Base-by-base conservation (phyloP, 2,329 filamentous ascomycete genomes). In the Sporothrix humicola region DNA sequence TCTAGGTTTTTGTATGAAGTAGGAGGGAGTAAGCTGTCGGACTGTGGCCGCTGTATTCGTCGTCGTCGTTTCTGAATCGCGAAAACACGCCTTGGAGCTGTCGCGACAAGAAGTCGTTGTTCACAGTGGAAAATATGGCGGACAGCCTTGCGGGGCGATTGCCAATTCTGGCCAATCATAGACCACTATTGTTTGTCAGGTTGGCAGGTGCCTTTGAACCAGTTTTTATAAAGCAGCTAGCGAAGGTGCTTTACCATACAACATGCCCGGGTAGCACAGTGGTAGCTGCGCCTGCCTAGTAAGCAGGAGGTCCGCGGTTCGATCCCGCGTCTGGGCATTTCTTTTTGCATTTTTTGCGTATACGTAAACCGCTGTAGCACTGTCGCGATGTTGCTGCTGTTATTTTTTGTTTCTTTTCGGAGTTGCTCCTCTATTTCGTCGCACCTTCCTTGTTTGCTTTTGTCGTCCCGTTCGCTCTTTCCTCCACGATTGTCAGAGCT, bases 241-340 rank as follows among this genome's bases (percentile, higher is more conserved):
- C 13, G 5, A 0, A 26, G 1, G 23, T 26, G 15, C 15, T 4
- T 13, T 4, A 48, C 0, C 12, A 69, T 52, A 10, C 37, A 73
- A 72, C 23, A 52, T 63, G 75, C 75, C 75, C 75, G 75, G 73
- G 75, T 76, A 76, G 75, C 75, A 76, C 75, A 76, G 75, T 73
- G 75, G 75, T 76, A 76, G 75, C 68, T 76, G 75, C 75, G 75
- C 75, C 75, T 76, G 75, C 75, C 75, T 76, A 76, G 75, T 76
- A 76, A 76, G 75, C 75, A 76, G 75, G 75, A 76, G 75, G 75
- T 76, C 75, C 75, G 75, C 75, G 75, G 75, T 76, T 76, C 75
- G 75, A 76, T 76, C 75, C 75, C 75, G 75, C 75, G 75, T 76
- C 75, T 76, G 75, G 75, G 75, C 75, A 76, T 42, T 56, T 52